Base-by-base conservation (phyloP, 2,329 filamentous ascomycete genomes). In the Colletotrichum caudatum region DNA sequence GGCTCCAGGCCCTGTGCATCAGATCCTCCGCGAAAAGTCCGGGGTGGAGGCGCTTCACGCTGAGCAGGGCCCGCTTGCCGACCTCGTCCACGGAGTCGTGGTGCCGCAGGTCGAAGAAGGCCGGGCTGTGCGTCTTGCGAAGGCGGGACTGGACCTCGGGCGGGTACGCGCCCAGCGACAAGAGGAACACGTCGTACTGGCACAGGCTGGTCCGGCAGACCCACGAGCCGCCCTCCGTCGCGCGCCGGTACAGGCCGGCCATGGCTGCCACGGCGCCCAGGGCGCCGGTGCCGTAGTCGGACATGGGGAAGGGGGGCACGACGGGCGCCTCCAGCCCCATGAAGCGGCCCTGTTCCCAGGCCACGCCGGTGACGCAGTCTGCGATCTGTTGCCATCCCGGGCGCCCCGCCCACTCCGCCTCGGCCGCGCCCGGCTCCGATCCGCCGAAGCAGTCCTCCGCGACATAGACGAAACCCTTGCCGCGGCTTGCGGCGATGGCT, bases 341-440 rank as follows among this genome's bases (percentile, higher is more conserved):
- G 69, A 85, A 84, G 41, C 78, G 74, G 33, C 87, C 87, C 76
- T 89, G 87, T 11, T 81, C 82, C 84, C 84, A 87, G 2, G 85
- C 85, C 5, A 86, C 81, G 12, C 85, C 85, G 6, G 86, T 84
- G 67, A 87, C 88, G 66, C 87, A 89, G 77, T 91, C 89, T 41
- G 88, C 88, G 64, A 90, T 90, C 75, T 90, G 88, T 75, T 90
- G 89, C 89, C 89, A 91, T 18, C 89, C 89, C 14, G 89, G 85
- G 16, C 89, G 83, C 37, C 80, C 80, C 0, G 86, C 84, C 89
- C 89, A 91, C 69, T 88, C 87, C 1, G 74, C 74, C 14, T 65
- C 59, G 20, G 76, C 76, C 7, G 75, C 77, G 50, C 65, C 73
- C 35, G 75, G 65, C 33, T 86, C 88, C 39, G 86, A 81, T 44